These are phyloP conservation scores for Populus trichocarpa DNA, from an alignment of 441 rosid genomes.

Conservation along the genomic window DNA sequence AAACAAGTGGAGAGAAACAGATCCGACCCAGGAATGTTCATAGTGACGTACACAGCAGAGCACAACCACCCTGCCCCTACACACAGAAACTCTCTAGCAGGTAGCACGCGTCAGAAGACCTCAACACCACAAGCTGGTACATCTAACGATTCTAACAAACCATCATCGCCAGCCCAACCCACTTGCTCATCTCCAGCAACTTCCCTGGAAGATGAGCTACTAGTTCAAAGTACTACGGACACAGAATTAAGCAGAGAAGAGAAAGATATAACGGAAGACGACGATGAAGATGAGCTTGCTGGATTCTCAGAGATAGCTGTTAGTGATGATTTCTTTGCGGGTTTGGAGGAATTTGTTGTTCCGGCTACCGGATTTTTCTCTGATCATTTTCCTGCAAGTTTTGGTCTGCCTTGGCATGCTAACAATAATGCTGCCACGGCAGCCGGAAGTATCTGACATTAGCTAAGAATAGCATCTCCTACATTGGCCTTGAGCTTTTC, in stretches of 20 bases:
- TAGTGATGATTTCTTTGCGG: conserved; percentile 73
- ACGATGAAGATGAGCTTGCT: conserved; percentile 60
- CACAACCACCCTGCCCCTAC: conserved; percentile 92
- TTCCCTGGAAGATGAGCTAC: conserved; percentile 45
- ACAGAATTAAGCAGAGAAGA: conserved; percentile 47
- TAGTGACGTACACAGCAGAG: conserved; percentile 88
- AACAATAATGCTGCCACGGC: conserved; percentile 46
- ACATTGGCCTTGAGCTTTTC: neutral
- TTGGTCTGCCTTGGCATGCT: conserved; percentile 59
- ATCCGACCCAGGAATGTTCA: conserved; percentile 86
- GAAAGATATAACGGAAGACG: conserved; percentile 46
- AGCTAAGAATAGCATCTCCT: neutral
- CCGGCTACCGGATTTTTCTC: conserved; percentile 38
- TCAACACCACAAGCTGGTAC: conserved; percentile 31
- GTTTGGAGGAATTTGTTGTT: conserved; percentile 53
- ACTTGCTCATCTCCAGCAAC: conserved; percentile 59
- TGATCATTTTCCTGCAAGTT: conserved; percentile 51
- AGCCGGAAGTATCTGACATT: conserved; percentile 46
- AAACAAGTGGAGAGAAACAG: conserved; percentile 94
- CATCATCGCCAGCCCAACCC: conserved; percentile 22
- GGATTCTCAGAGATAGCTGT: conserved; percentile 56
- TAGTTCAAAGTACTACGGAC: conserved; percentile 29
- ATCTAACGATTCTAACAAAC: conserved; percentile 29
- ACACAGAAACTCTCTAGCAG: conserved; percentile 90
- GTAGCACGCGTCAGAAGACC: conserved; percentile 79